These are phyloP conservation scores for Zizania latifolia DNA, from an alignment of 176 grass and related monocot genomes.

Conservation along the genomic window DNA sequence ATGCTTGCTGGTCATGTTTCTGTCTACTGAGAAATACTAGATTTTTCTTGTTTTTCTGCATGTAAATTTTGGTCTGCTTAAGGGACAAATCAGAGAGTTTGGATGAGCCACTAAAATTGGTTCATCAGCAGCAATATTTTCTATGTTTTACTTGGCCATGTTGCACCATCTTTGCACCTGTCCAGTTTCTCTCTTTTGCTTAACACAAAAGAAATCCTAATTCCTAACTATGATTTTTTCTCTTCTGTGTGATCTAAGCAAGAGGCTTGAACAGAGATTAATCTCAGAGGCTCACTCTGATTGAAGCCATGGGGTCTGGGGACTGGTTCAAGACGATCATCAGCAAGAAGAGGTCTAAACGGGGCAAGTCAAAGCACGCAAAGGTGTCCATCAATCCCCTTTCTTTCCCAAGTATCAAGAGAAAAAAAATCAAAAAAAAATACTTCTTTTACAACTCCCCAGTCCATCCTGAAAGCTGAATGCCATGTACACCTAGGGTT, in stretches of 20 bases:
- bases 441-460: not conserved
- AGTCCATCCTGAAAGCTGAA: constrained; percentile 6
- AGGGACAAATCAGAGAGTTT: not conserved
- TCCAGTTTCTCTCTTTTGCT: not conserved
- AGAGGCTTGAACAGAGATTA: constrained; percentile 4
- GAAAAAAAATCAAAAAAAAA: not conserved
- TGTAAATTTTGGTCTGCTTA: not conserved
- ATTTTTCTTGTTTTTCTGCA: not conserved
- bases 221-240: not conserved
- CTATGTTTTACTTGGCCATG: not conserved
- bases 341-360: constrained; percentile 69
- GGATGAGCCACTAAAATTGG: not conserved
- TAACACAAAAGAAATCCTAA: not conserved
- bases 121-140: not conserved
- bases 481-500: constrained; percentile 22
- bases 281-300: constrained; percentile 14
- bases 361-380: constrained; percentile 48
- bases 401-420: constrained; percentile 5
- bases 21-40: not conserved
- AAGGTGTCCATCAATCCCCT: constrained; percentile 35
- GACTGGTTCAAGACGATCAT: constrained; percentile 94
- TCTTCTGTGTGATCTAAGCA: constrained; percentile 29
- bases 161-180: constrained; percentile 13
- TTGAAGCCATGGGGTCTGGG: constrained; percentile 69
- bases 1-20: not conserved